phyloP scores from a whole-genome alignment of 805 yeast genomes.

The Middelhovenomyces tepae region DNA sequence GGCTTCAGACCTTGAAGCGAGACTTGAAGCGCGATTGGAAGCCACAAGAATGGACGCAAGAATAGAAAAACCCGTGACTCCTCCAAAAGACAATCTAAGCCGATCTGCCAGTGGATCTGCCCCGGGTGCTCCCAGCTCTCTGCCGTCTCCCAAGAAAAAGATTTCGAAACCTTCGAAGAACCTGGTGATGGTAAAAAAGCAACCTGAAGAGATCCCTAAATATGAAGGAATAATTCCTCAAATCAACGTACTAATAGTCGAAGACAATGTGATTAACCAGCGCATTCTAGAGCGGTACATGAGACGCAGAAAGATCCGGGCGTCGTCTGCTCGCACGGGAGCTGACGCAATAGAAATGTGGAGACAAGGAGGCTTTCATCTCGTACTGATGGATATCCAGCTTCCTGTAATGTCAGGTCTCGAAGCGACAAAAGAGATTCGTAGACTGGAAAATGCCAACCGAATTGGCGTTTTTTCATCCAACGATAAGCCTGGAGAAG shows the following conservation, averaged over 20 bases:
- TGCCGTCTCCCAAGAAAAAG: too few species aligned
- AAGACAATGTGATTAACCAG: constrained; percentile 91
- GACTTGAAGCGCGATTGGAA: constrained; percentile 4
- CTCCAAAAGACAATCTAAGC: background rate
- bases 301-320: constrained; percentile 74
- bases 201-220: constrained; percentile 9
- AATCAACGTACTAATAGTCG: constrained; percentile 86
- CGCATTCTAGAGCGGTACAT: constrained; percentile 83
- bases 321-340: constrained; percentile 85
- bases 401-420: constrained; percentile 93
- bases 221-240: constrained; percentile 66
- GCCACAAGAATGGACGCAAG: constrained; percentile 2
- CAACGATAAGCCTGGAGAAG: constrained; percentile 29
- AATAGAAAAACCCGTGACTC: background rate
- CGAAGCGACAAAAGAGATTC: constrained; percentile 86
- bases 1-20: constrained; percentile 4
- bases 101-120: background rate
- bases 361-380: constrained; percentile 89
- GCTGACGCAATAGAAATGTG: constrained; percentile 91
- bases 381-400: constrained; percentile 95
- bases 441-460: constrained; percentile 73
- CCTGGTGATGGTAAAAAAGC: background rate
- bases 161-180: constrained; percentile 1
- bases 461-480: constrained; percentile 55
- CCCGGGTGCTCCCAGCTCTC: too few species aligned